phyloP scores from a whole-genome alignment of 2,329 filamentous ascomycete genomes.

The Trichothecium roseum region DNA sequence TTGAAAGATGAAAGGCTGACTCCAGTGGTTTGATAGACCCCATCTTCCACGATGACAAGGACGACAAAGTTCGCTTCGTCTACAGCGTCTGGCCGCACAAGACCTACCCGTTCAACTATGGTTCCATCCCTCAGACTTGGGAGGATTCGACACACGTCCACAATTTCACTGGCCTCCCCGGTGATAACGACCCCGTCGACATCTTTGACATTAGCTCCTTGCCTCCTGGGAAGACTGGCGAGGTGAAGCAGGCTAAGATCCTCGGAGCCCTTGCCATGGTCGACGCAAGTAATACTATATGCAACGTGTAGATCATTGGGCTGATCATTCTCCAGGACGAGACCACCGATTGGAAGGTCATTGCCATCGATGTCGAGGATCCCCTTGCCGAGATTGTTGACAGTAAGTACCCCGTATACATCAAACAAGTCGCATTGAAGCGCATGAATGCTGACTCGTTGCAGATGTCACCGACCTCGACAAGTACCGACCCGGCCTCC shows the following conservation, averaged over 20 bases:
- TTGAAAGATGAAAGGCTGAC: neutral
- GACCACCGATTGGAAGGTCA: slow-evolving; percentile 30
- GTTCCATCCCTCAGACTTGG: slow-evolving; percentile 33
- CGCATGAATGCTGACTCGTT: slow-evolving; percentile 5
- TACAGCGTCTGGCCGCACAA: slow-evolving; percentile 32
- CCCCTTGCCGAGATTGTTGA: slow-evolving; percentile 22
- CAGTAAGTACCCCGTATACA: slow-evolving; percentile 12
- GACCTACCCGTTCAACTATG: slow-evolving; percentile 31
- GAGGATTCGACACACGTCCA: slow-evolving; percentile 29
- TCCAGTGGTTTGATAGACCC: slow-evolving; percentile 17
- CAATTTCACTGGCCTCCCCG: slow-evolving; percentile 22
- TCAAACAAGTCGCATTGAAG: neutral
- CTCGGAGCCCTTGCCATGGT: slow-evolving; percentile 27
- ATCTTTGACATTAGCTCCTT: slow-evolving; percentile 26
- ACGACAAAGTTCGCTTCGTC: slow-evolving; percentile 24
- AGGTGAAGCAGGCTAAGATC: slow-evolving; percentile 31
- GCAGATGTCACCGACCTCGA: slow-evolving; percentile 25
- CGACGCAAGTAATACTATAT: slow-evolving; percentile 25
- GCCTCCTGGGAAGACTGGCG: slow-evolving; percentile 21
- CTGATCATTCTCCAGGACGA: slow-evolving; percentile 13
- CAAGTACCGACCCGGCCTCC: slow-evolving; percentile 24
- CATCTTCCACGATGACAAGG: slow-evolving; percentile 29
- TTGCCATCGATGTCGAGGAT: slow-evolving; percentile 26
- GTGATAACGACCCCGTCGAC: slow-evolving; percentile 32
- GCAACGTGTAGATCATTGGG: no score